Evolutionary conservation across 2,329 filamentous ascomycete genomes (phyloP).

Genomic region (Trichoderma atroviride): DNA sequence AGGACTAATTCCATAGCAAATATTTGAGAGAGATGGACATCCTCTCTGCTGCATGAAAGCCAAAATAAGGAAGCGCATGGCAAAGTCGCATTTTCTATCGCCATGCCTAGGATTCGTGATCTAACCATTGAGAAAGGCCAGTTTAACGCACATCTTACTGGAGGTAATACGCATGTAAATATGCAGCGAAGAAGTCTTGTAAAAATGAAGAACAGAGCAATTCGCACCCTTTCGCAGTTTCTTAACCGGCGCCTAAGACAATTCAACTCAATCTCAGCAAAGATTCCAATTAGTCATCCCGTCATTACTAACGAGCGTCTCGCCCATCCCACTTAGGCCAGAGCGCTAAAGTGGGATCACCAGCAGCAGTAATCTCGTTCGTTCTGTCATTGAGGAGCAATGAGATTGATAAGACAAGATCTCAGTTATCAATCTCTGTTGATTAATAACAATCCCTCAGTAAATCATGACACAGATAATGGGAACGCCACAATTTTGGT

Average conservation of each 20-base stretch:
- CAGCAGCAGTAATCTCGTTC: background rate
- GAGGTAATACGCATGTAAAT: background rate
- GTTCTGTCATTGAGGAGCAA: background rate
- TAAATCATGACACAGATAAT: background rate
- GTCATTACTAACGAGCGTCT: background rate
- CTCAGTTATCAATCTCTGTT: background rate
- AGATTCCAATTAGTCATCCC: background rate
- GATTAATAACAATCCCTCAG: background rate
- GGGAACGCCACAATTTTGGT: background rate
- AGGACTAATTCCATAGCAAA: background rate
- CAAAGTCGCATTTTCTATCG: background rate
- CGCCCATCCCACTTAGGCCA: background rate
- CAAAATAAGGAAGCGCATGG: background rate
- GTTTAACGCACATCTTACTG: background rate
- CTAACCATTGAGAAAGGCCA: background rate
- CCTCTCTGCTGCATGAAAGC: background rate
- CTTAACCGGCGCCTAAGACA: too few relatives aligned
- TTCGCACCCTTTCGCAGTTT: background rate
- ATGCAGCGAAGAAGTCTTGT: background rate
- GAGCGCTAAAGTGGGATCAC: slow-evolving; percentile 8
- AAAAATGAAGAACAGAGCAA: background rate
- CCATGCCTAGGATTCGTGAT: background rate
- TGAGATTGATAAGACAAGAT: background rate
- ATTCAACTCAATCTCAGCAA: background rate
- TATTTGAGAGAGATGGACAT: background rate